Percentiles rank a stretch among this genome's conserved stretches.
These are phyloP conservation scores for Termitomyces sp. DNA, from an alignment of 768 basidiomycete genomes.

Conservation along the genomic window DNA sequence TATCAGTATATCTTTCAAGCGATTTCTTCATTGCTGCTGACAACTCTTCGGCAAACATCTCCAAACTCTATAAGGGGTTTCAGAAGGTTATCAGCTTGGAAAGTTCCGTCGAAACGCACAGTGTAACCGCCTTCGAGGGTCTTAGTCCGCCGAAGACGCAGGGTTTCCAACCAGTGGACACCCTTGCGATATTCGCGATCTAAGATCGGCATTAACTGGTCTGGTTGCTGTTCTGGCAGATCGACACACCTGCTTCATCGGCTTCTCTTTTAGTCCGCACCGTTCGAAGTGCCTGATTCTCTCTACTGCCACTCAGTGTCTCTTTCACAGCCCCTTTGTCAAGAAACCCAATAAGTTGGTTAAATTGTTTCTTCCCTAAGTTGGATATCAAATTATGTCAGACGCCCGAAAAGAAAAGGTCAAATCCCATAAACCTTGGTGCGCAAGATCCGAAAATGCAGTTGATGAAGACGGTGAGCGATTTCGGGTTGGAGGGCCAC, in stretches of 20 bases:
- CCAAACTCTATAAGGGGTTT: constrained; percentile 54
- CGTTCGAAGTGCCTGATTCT: constrained; percentile 64
- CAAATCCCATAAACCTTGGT: constrained; percentile 51
- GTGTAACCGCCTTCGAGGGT: constrained; percentile 79
- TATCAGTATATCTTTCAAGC: constrained; percentile 73
- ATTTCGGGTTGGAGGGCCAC: constrained; percentile 47
- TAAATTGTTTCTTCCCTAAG: constrained; percentile 78
- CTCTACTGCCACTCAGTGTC: constrained; percentile 44
- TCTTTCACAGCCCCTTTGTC: constrained; percentile 73
- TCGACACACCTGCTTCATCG: constrained; percentile 74
- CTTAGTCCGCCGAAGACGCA: constrained; percentile 76
- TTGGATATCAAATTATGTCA: constrained; percentile 18
- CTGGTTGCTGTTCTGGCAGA: neutral
- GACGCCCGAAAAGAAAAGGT: neutral
- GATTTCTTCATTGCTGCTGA: constrained; percentile 57
- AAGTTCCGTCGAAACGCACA: constrained; percentile 32
- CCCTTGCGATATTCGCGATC: constrained; percentile 90
- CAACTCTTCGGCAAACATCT: constrained; percentile 72
- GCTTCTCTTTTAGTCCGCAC: constrained; percentile 85
- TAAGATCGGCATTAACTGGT: constrained; percentile 19
- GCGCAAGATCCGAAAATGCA: constrained; percentile 82
- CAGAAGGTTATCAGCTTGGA: neutral
- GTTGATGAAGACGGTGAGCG: constrained; percentile 81
- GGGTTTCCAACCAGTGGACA: constrained; percentile 89
- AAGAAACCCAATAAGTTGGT: constrained; percentile 80